These are phyloP conservation scores for Avena insularis DNA, from an alignment of 176 grass and related monocot genomes.

Conservation along the genomic window DNA sequence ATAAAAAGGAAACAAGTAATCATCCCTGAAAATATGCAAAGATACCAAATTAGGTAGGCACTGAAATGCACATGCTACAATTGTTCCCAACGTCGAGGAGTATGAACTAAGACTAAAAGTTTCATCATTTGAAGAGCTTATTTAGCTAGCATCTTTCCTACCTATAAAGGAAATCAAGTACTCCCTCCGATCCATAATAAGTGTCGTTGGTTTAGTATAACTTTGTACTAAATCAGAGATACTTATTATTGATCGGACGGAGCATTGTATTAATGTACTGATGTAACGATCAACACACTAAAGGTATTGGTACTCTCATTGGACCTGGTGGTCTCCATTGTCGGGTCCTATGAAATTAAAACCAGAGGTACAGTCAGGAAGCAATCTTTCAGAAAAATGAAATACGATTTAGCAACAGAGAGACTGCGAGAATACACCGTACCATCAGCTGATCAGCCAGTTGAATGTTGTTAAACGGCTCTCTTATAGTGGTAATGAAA, in stretches of 20 bases:
- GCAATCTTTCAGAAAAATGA: background rate
- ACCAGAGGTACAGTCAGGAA: background rate
- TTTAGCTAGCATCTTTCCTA: too few relatives aligned
- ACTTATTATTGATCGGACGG: too few relatives aligned
- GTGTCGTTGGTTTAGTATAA: too few relatives aligned
- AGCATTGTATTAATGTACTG: background rate
- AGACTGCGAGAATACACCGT: background rate
- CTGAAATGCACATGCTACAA: background rate
- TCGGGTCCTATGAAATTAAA: conserved; percentile 44
- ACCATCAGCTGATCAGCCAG: conserved; percentile 60
- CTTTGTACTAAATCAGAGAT: too few relatives aligned
- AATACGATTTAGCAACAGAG: background rate
- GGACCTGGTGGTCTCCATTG: conserved; percentile 62
- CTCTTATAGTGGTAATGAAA: conserved; percentile 79
- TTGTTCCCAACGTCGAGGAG: background rate
- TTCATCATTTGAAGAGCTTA: too few relatives aligned
- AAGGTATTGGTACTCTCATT: conserved; percentile 56
- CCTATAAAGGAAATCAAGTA: background rate
- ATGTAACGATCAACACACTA: conserved; percentile 26
- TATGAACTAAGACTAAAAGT: too few relatives aligned
- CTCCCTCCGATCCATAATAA: too few relatives aligned
- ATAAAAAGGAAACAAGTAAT: conserved; percentile 3
- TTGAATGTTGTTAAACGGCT: conserved; percentile 80
- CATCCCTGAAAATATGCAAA: conserved; percentile 22
- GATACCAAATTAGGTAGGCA: conserved; percentile 15